These are phyloP conservation scores for Podaxis sp. DNA, from an alignment of 768 basidiomycete genomes.

Conservation along the genomic window DNA sequence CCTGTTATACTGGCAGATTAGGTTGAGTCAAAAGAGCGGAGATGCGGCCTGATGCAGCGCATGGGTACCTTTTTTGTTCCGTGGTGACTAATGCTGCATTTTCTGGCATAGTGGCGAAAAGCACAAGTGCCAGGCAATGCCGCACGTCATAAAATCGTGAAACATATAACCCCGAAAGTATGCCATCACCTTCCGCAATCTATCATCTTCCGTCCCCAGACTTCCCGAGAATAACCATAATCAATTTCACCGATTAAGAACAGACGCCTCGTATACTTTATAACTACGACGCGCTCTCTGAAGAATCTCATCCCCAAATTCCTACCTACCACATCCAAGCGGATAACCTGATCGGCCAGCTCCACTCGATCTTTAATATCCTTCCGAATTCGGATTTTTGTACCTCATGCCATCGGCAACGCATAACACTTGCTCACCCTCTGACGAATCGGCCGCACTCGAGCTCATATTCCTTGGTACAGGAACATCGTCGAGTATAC, in stretches of 20 bases:
- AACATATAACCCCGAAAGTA: not conserved
- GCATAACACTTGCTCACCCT: not conserved
- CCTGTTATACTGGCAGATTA: not conserved
- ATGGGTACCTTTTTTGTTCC: slow-evolving; percentile 4
- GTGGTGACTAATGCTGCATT: slow-evolving; percentile 10
- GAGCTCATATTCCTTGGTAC: slow-evolving; percentile 86
- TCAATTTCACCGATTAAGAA: slow-evolving; percentile 5
- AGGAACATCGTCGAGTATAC: slow-evolving; percentile 75
- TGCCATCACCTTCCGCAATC: slow-evolving; percentile 3
- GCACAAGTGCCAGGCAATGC: not conserved
- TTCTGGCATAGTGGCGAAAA: not conserved
- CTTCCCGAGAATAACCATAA: slow-evolving; percentile 5
- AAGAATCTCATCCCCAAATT: not conserved
- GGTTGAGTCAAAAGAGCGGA: not conserved
- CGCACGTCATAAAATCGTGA: slow-evolving; percentile 1
- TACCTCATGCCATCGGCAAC: not conserved
- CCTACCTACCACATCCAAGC: not conserved
- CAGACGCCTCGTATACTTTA: not conserved
- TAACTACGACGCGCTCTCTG: not conserved
- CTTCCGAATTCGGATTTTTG: not conserved
- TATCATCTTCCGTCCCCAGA: not conserved
- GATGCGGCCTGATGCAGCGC: not conserved
- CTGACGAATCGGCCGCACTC: slow-evolving; percentile 13
- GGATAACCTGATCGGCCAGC: not conserved
- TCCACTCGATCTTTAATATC: not conserved